Percentiles rank a stretch among this genome's conserved stretches.
Evolutionary conservation across 2,329 filamentous ascomycete species (phyloP).

Genomic region (Colletotrichum tanaceti): DNA sequence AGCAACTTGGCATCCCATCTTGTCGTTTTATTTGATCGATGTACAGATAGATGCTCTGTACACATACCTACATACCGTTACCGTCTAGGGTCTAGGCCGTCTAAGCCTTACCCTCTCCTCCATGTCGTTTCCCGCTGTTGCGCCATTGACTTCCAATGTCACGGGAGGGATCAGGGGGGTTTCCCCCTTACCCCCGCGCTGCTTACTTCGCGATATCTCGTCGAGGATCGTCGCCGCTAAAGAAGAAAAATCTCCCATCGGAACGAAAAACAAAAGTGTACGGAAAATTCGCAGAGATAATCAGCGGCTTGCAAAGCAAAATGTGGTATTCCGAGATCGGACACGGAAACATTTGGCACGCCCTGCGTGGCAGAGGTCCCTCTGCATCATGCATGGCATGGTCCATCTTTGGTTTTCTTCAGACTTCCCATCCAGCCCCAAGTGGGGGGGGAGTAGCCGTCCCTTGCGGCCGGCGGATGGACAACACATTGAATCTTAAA

Average conservation of each 20-base stretch:
- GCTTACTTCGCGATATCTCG: conserved; percentile 17
- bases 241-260: not conserved
- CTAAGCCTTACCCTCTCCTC: no score
- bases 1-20: conserved; percentile 9
- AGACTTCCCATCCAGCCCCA: not conserved
- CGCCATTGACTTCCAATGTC: not conserved
- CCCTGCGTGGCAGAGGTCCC: no score
- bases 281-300: conserved; percentile 10
- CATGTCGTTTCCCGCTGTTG: not conserved
- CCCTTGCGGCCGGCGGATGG: no score
- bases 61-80: not conserved
- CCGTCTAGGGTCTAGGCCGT: no score
- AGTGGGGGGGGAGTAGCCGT: not conserved
- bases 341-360: no score
- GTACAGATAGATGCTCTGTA: not conserved
- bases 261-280: not conserved
- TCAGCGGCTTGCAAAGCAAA: conserved; percentile 8
- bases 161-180: not conserved
- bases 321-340: conserved; percentile 21
- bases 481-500: not conserved
- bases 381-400: no score
- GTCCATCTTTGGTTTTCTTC: conserved; percentile 8
- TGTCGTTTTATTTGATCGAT: not conserved
- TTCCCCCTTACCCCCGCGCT: conserved; percentile 4
- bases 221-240: not conserved